Evolutionary conservation across 129 eudicot species (phyloP).

Genomic region (Chrysanthemum seticuspe): DNA sequence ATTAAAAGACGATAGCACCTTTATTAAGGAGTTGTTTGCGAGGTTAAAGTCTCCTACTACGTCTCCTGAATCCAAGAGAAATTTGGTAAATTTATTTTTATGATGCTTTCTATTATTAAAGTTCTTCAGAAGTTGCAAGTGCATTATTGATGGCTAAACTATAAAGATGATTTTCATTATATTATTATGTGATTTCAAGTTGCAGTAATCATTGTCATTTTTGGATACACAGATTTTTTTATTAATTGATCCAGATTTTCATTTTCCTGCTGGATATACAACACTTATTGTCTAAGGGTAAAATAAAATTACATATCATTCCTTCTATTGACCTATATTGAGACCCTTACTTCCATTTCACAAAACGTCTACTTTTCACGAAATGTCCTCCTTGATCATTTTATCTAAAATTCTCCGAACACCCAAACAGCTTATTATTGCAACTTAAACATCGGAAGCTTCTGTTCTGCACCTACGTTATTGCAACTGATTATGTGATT

Average conservation of each 20-base stretch:
- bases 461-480: not conserved
- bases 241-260: no score
- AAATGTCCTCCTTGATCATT: not conserved
- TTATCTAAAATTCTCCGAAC: not conserved
- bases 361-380: not conserved
- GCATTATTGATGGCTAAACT: slow-evolving; percentile 2
- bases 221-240: no score
- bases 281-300: not conserved
- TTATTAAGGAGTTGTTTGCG: slow-evolving; percentile 78
- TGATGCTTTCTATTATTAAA: slow-evolving; percentile 10
- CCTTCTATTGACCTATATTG: not conserved
- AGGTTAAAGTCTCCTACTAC: slow-evolving; percentile 67
- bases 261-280: no score
- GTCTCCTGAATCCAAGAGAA: slow-evolving; percentile 62
- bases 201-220: not conserved
- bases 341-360: slow-evolving; percentile 1
- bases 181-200: not conserved
- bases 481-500: not conserved
- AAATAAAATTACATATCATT: slow-evolving; percentile 1
- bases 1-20: slow-evolving; percentile 74
- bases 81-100: slow-evolving; percentile 47
- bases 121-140: slow-evolving; percentile 8
- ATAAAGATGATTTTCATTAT: not conserved
- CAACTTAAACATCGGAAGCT: not conserved
- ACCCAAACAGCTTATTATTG: not conserved